phyloP scores from a whole-genome alignment of 441 rosid genomes.

The Populus tomentosa region DNA sequence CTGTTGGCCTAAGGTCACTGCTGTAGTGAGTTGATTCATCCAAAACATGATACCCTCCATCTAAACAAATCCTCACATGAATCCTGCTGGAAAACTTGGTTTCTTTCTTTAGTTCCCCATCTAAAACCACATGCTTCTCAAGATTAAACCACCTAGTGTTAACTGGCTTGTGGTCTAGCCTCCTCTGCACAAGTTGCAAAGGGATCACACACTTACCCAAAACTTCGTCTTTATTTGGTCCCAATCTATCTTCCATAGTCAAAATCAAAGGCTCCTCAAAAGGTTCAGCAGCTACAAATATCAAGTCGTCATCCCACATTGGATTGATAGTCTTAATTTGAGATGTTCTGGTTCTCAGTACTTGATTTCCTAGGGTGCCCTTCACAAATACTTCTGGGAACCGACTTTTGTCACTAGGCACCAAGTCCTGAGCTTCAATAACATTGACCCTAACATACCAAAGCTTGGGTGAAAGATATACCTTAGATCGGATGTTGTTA shows the following conservation, averaged over 20 bases:
- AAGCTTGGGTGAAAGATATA: conserved; percentile 79
- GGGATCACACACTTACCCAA: conserved; percentile 62
- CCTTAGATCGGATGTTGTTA: conserved; percentile 60
- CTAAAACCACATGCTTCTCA: conserved; percentile 55
- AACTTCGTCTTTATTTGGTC: conserved; percentile 53
- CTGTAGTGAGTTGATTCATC: conserved; percentile 95
- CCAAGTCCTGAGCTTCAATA: conserved; percentile 83
- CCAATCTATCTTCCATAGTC: conserved; percentile 62
- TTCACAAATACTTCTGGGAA: conserved; percentile 68
- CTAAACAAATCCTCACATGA: conserved; percentile 71
- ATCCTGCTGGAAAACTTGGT: conserved; percentile 77
- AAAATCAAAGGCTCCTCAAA: conserved; percentile 78
- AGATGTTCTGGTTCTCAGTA: conserved; percentile 53
- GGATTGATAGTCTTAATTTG: conserved; percentile 54
- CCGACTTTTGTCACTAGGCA: conserved; percentile 56
- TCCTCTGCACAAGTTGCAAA: conserved; percentile 54
- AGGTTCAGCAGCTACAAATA: conserved; percentile 81
- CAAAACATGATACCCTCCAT: conserved; percentile 90
- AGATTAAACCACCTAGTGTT: conserved; percentile 81
- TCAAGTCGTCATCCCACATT: conserved; percentile 76
- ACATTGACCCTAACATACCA: conserved; percentile 82
- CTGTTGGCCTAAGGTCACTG: conserved; percentile 84
- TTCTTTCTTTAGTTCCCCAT: conserved; percentile 70
- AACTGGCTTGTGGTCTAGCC: conserved; percentile 79
- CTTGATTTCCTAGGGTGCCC: conserved; percentile 68